Evolutionary conservation across 495 filamentous ascomycete species (phyloP), one percentile per base, ranked within the genome.

Genomic region (Trichocladium antarcticum): DNA sequence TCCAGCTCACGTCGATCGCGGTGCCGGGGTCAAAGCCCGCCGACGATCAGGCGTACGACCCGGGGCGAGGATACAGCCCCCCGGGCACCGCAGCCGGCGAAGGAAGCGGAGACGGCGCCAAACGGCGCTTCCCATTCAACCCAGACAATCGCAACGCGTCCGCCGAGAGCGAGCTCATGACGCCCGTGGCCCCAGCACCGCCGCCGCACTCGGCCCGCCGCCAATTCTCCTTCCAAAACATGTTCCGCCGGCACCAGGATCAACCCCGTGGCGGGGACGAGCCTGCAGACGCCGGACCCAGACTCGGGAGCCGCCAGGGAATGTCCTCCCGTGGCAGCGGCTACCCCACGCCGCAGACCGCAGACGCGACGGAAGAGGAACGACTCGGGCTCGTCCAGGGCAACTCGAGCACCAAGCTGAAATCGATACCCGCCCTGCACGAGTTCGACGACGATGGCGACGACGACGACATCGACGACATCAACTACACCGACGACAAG

Each of bases 171-270:
- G 56, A 54, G 28, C 56, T 49, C 19, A 60, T 63, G 56, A 45
- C 29, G 14, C 63, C 44, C 44, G 57, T 0, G 2, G 66, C 61
- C 12, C 69, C 74, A 10, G 68, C 68, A 15, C 74, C 78, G 27
- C 73, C 79, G 32, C 69, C 72, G 45, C 78, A 71, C 67, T 72
- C 63, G 37, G 70, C 72, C n/a, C 68, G 65, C 56, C 81, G 92
- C 31, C 88, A 96, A 62, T 97, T 96, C 69, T 89, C 83, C 22
- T 97, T 97, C 73, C 82, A 89, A 57, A 83, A 81, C 51, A 78
- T 92, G 41, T 87, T 95, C 64, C 69, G 72, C 50, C 62, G 67
- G 31, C 61, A 68, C 40, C 71, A 70, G 37, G 35, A 37, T 58
- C 72, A 59, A 10, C 58, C 68, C 57, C 66, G 64, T 55, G 37